These are phyloP conservation scores for Globisporangium acanthophoron DNA, from an alignment of 352 stramenopile genomes.

Conservation along the genomic window DNA sequence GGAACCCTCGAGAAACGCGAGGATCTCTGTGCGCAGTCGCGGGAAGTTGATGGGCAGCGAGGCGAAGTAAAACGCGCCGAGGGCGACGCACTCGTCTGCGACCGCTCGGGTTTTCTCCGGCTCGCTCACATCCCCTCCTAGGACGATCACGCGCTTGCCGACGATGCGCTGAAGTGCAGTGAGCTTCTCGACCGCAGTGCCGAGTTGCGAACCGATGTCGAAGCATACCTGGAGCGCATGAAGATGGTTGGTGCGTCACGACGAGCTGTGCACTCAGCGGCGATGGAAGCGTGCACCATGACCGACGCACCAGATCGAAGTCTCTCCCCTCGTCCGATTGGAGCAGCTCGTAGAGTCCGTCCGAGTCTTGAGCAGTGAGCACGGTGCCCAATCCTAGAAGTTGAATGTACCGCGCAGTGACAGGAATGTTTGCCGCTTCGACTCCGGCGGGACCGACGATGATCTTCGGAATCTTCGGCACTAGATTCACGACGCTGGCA, in stretches of 20 bases:
- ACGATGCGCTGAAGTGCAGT: slow-evolving; percentile 25
- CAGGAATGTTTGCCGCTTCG: slow-evolving; percentile 28
- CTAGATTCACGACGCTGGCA: slow-evolving; percentile 20
- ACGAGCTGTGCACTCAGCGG: neutral
- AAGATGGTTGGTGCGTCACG: neutral
- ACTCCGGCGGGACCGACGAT: slow-evolving; percentile 35
- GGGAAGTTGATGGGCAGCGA: slow-evolving; percentile 55
- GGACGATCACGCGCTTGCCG: slow-evolving; percentile 44
- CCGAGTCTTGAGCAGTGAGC: slow-evolving; percentile 24
- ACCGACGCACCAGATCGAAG: slow-evolving; percentile 44
- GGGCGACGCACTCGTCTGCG: slow-evolving; percentile 33
- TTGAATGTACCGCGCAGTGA: slow-evolving; percentile 66
- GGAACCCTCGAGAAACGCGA: slow-evolving; percentile 47
- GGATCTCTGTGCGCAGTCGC: slow-evolving; percentile 43
- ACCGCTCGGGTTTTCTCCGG: slow-evolving; percentile 25
- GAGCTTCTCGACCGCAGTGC: slow-evolving; percentile 38
- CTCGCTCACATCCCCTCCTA: slow-evolving; percentile 41
- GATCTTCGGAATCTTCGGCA: slow-evolving; percentile 61
- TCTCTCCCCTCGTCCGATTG: slow-evolving; percentile 22
- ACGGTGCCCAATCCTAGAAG: slow-evolving; percentile 59
- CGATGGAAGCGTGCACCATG: too few species aligned
- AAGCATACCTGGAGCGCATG: slow-evolving; percentile 41
- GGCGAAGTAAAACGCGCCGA: slow-evolving; percentile 59
- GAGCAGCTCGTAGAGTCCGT: slow-evolving; percentile 31
- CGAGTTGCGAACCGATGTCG: slow-evolving; percentile 46